phyloP scores from a whole-genome alignment of 495 filamentous ascomycete genomes.

The Penicillium samsonianum region DNA sequence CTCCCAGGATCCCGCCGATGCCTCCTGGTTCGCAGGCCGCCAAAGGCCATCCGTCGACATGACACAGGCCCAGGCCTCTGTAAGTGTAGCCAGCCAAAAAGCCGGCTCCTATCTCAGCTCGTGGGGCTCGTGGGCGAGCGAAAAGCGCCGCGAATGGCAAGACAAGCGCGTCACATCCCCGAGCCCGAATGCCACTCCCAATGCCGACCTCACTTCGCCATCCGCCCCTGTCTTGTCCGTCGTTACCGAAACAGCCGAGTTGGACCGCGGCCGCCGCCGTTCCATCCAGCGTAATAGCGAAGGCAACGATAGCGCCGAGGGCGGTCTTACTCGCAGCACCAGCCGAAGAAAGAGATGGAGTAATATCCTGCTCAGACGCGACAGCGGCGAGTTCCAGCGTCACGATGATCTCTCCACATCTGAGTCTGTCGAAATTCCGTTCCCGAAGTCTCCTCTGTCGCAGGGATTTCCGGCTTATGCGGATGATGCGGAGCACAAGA shows the following conservation, averaged over 20 bases:
- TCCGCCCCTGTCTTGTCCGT: constrained; percentile 32
- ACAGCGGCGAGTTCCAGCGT: constrained; percentile 40
- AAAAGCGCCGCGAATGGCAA: constrained; percentile 73
- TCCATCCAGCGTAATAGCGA: constrained; percentile 38
- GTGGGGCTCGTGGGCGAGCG: constrained; percentile 92
- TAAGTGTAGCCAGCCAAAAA: constrained; percentile 66
- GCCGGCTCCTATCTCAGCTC: constrained; percentile 89
- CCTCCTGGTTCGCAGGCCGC: constrained; percentile 33
- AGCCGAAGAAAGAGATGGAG: constrained; percentile 51
- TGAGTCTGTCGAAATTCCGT: constrained; percentile 23
- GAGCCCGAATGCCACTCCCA: constrained; percentile 14
- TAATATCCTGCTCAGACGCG: constrained; percentile 43
- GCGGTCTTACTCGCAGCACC: constrained; percentile 37
- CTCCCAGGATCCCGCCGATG: constrained; percentile 17
- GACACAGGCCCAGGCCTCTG: constrained; percentile 65
- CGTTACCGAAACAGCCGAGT: constrained; percentile 33
- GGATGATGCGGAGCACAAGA: constrained; percentile 3
- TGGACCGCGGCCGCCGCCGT: constrained; percentile 37
- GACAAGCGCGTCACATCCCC: constrained; percentile 41
- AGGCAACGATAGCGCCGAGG: constrained; percentile 19
- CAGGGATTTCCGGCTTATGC: constrained; percentile 30
- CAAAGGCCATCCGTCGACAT: constrained; percentile 56
- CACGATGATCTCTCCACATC: constrained; percentile 19
- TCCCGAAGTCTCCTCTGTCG: constrained; percentile 42
- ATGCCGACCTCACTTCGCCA: constrained; percentile 24